Evolutionary conservation across 2,329 filamentous ascomycete species (phyloP), one percentile per base, ranked within the genome.

Genomic region (Pseudogymnoascus sp.): DNA sequence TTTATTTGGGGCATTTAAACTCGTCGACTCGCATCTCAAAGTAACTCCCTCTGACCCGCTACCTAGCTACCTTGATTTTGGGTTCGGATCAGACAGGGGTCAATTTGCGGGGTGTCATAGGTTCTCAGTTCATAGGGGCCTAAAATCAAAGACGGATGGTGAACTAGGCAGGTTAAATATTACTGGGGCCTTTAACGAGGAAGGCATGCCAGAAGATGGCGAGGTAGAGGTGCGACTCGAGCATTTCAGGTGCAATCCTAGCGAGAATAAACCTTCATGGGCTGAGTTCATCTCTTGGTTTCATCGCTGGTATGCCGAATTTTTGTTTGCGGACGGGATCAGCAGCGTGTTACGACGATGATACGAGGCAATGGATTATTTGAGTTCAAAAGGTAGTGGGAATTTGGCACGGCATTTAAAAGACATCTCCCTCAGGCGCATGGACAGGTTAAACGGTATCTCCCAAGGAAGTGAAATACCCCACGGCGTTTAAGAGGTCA

Each of bases 171-270:
- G 8, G 17, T 11, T 17, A 6, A 33, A 54, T 33, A 6, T 54
- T 54, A 6, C 26, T 11, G n/a, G n/a, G 29, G 5, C n/a, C 11
- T 2, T 5, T 15, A 10, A 15, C 5, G 9, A 17, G 29, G n/a
- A 9, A 11, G 47, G 17, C 7, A 4, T 54, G 9, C 47, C 11
- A 54, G 47, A 54, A 17, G 47, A 33, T 5, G n/a, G 47, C n/a
- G 47, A 54, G 13, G 47, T 54, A n/a, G 47, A 54, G 5, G 29
- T 54, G n/a, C 31, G 47, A 10, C 26, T 54, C 9, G 47, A 54
- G 47, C 47, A 54, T 33, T 54, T 54, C 47, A 54, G 47, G n/a
- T 54, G 47, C 47, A 54, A 54, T 4, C 47, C 47, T 10, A 54
- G 47, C 26, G 33, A 11, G 33, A 54, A 54, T 54, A 29, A 33